Evolutionary conservation across 148 eudicot genomes (phyloP), one percentile per base, ranked within the genome.

Genomic region (Linanthus parryae): DNA sequence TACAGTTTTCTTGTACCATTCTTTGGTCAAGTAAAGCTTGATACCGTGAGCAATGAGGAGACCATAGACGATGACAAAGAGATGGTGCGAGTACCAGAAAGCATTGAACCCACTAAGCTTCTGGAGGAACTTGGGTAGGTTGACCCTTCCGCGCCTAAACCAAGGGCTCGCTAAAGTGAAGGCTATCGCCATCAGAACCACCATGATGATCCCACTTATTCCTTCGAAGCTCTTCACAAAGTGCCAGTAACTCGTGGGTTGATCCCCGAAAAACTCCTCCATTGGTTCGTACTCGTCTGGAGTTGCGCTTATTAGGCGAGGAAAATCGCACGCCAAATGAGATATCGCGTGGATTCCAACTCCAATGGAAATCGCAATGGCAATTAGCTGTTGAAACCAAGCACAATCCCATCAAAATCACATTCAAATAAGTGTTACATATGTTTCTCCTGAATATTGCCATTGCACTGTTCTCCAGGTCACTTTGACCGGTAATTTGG

Each of bases 31-130:
- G 42, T 70, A 73, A 26, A 78, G 71, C 66, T 63, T 64, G 54
- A 52, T 17, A 1, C 83, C 83, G 20, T 78, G 83, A 49, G 56
- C 55, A 31, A 78, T 57, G 46, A 78, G 79, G 24, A 66, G 62
- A 24, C 44, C 20, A 31, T 78, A 78, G n/a, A 78, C 79, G 2
- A 78, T 67, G 64, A 78, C 61, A 43, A 78, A 73, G 8, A 73
- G 60, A 35, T 78, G 83, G 54, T 78, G 83, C 5, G 83, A 73
- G 45, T 78, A 78, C 83, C 83, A 78, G 35, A 78, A 78, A 59
- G 83, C 83, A 50, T 78, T 78, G 56, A 78, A 78, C 9, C 83
- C 83, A 2, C 79, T 56, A 31, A 77, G 73, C 45, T 77, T 77
- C 68, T 77, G 48, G 41, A 77, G 49, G 16, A 63, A 59, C 9